Evolutionary conservation across 768 basidiomycete species (phyloP).

Genomic region (Lactarius evosmus): DNA sequence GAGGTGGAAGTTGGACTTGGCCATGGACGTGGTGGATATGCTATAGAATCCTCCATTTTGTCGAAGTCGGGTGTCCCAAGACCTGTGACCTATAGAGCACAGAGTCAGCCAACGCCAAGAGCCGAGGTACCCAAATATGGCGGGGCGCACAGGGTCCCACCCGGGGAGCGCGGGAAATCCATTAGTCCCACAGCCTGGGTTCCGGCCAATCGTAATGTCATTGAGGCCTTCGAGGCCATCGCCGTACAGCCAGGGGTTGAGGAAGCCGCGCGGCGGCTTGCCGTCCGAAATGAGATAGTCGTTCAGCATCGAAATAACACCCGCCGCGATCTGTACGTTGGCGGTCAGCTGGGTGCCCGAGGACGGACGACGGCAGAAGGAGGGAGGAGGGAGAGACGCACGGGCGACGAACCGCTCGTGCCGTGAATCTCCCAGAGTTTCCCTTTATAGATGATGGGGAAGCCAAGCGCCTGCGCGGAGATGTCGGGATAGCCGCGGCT

Average conservation of each 20-base stretch:
- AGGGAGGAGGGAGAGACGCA: conserved; percentile 13
- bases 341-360: not conserved
- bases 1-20: no score
- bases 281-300: conserved; percentile 37
- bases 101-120: not conserved
- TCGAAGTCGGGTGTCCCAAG: conserved; percentile 35
- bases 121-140: no score
- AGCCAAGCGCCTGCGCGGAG: conserved; percentile 48
- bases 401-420: conserved; percentile 38
- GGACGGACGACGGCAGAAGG: not conserved
- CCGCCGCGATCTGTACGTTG: conserved; percentile 31
- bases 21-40: no score
- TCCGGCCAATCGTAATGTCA: conserved; percentile 56
- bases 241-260: conserved; percentile 39
- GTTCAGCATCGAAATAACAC: conserved; percentile 38
- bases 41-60: no score
- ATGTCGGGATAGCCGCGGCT: conserved; percentile 39
- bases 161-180: conserved; percentile 37
- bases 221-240: conserved; percentile 36
- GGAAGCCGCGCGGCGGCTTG: conserved; percentile 39
- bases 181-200: conserved; percentile 58
- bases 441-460: conserved; percentile 59
- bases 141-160: conserved; percentile 26
- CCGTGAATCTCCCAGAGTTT: conserved; percentile 43
- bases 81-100: conserved; percentile 29